Evolutionary conservation across 2,329 filamentous ascomycete species (phyloP).

Genomic region (Hawksworthiomyces lignivorus): DNA sequence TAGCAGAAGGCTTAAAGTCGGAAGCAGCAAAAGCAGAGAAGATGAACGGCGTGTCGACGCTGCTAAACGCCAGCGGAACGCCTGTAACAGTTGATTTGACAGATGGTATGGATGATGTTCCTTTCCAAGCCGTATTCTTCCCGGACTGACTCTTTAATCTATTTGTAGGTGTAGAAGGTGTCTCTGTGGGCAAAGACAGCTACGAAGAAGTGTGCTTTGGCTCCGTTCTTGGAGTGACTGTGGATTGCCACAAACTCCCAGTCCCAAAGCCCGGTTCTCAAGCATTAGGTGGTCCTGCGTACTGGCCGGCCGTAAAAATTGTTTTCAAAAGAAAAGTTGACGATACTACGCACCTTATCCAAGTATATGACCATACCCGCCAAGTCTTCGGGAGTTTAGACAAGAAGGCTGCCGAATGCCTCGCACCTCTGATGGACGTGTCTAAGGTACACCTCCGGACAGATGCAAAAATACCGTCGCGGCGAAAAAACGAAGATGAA

Average conservation of each 20-base stretch:
- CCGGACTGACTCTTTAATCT: too few relatives aligned
- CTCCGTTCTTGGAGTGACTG: constrained; percentile 58
- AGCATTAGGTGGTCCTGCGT: constrained; percentile 46
- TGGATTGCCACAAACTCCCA: constrained; percentile 63
- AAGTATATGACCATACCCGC: constrained; percentile 64
- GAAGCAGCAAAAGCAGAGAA: too few relatives aligned
- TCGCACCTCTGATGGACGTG: constrained; percentile 68
- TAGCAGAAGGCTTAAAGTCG: constrained; percentile 34
- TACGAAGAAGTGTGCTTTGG: constrained; percentile 72
- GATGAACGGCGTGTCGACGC: constrained; percentile 27
- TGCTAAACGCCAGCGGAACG: too few relatives aligned
- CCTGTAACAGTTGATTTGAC: constrained; percentile 52
- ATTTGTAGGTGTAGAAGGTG: too few relatives aligned
- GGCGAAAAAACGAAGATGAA: constrained; percentile 58
- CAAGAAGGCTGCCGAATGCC: constrained; percentile 52
- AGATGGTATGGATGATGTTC: constrained; percentile 27
- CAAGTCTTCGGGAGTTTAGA: constrained; percentile 73
- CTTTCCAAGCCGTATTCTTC: too few relatives aligned
- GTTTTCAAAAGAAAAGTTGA: constrained; percentile 53
- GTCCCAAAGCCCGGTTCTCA: constrained; percentile 57
- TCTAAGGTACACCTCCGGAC: constrained; percentile 57
- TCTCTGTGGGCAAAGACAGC: too few relatives aligned
- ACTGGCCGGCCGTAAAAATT: constrained; percentile 71
- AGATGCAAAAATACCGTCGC: constrained; percentile 61
- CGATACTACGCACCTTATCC: constrained; percentile 53